Evolutionary conservation across 345 rosid species (phyloP).

Genomic region (Aegle marmelos): DNA sequence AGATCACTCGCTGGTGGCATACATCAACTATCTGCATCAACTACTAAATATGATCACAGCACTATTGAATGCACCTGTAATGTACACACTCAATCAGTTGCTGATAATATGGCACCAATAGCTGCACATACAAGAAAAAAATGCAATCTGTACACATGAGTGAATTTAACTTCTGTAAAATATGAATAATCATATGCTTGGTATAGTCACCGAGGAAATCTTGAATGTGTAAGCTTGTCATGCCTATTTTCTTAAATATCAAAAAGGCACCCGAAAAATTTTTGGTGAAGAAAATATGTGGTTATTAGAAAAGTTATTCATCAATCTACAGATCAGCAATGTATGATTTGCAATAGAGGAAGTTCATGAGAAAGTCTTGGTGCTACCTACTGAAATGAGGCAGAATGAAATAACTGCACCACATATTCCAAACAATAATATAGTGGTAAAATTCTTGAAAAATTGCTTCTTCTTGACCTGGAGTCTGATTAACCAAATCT

Average conservation of each 20-base stretch:
- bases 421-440: constrained; percentile 59
- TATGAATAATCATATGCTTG: not conserved
- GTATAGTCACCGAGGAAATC: constrained; percentile 46
- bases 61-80: constrained; percentile 45
- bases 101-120: constrained; percentile 68
- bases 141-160: constrained; percentile 7
- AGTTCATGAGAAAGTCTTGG: not conserved
- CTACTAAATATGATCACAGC: not conserved
- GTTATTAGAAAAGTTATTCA: not conserved
- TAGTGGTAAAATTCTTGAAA: constrained; percentile 68
- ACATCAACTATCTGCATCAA: not conserved
- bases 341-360: not conserved
- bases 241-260: constrained; percentile 42
- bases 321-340: not conserved
- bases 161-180: not conserved
- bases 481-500: constrained; percentile 43
- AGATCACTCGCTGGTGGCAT: not conserved
- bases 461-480: constrained; percentile 80
- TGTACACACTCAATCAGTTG: constrained; percentile 79
- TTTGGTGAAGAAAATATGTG: not conserved
- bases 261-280: constrained; percentile 38
- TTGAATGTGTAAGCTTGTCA: constrained; percentile 34
- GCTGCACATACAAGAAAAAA: constrained; percentile 37
- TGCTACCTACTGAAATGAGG: constrained; percentile 56
- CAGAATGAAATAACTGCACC: constrained; percentile 74